Percentiles rank a stretch among this genome's conserved stretches.
phyloP scores from a whole-genome alignment of 495 filamentous ascomycete species.

The Aspergillus sclerotiicarbonarius region DNA sequence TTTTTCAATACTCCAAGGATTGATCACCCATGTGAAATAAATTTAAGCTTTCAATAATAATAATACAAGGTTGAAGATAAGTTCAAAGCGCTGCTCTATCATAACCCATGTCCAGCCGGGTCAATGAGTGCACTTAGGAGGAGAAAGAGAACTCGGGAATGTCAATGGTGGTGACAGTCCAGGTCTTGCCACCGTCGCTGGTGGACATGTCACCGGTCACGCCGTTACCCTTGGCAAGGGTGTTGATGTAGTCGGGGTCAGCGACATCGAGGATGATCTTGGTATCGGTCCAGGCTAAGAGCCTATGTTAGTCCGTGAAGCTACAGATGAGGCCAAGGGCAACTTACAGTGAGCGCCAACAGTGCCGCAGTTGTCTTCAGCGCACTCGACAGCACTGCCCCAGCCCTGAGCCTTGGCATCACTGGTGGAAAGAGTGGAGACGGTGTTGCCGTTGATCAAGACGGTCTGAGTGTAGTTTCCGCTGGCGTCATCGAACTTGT shows the following conservation, averaged over 20 bases:
- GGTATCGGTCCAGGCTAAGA: constrained; percentile 34
- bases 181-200: constrained; percentile 39
- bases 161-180: constrained; percentile 33
- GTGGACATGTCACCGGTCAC: constrained; percentile 37
- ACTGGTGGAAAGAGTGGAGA: constrained; percentile 40
- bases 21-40: too few species aligned
- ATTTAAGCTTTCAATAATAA: too few species aligned
- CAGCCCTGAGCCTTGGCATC: constrained; percentile 33
- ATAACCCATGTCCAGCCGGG: too few species aligned
- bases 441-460: constrained; percentile 31
- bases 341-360: constrained; percentile 35
- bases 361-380: constrained; percentile 37
- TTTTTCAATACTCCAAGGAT: too few species aligned
- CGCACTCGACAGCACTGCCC: constrained; percentile 44
- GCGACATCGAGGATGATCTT: constrained; percentile 34
- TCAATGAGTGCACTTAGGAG: not conserved
- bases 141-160: constrained; percentile 34
- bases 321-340: not conserved
- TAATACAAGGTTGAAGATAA: too few species aligned
- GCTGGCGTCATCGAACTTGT: constrained; percentile 38
- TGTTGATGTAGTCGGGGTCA: constrained; percentile 40
- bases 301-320: constrained; percentile 7
- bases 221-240: constrained; percentile 27
- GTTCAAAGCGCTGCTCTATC: too few species aligned
- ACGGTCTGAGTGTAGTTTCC: constrained; percentile 42